Evolutionary conservation across 2,329 filamentous ascomycete genomes (phyloP), one percentile per base, ranked within the genome.

Genomic region (Hysterium pulicare): DNA sequence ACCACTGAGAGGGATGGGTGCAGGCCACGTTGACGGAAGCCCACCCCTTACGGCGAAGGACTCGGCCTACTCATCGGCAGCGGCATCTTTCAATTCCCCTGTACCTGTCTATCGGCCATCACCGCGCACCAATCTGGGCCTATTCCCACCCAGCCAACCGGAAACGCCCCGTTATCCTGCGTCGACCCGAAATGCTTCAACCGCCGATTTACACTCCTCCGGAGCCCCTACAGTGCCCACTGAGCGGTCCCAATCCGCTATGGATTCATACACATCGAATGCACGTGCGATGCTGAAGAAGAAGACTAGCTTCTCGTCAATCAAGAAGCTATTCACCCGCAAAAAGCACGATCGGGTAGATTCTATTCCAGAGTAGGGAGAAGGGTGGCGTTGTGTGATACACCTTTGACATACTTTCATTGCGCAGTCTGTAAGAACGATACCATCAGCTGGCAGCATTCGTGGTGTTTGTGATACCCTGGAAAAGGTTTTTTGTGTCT

Each of bases 281-380:
- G 39, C 53, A 11, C 47, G 55, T 31, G 55, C 60, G 31, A 45
- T 65, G 26, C 48, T 58, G 33, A n/a, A n/a, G n/a, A 65, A 60
- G 41, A 58, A 60, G 32, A 50, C 58, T 35, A 65, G 61, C 48
- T 60, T 67, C 31, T 58, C 62, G 11, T 64, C 60, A 19, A 46
- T 67, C 36, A 61, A 59, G 46, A 55, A 58, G 26, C 46, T 67
- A n/a, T 67, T 67, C 45, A 59, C 54, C 21, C 64, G 64, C 44
- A 65, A 61, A 44, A 62, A 58, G 44, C 53, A 58, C 23, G 52
- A 48, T 31, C 52, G 9, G 32, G 13, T n/a, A n/a, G n/a, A n/a
- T n/a, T n/a, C n/a, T n/a, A 66, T 65, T 41, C 56, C 54, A 30
- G 62, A 66, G 49, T 66, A 51, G 57, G 11, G 11, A n/a, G n/a